Percentiles rank a stretch among this genome's conserved stretches.
These are phyloP conservation scores for Didymella pinodella DNA, from an alignment of 2,329 filamentous ascomycete species.

Conservation along the genomic window DNA sequence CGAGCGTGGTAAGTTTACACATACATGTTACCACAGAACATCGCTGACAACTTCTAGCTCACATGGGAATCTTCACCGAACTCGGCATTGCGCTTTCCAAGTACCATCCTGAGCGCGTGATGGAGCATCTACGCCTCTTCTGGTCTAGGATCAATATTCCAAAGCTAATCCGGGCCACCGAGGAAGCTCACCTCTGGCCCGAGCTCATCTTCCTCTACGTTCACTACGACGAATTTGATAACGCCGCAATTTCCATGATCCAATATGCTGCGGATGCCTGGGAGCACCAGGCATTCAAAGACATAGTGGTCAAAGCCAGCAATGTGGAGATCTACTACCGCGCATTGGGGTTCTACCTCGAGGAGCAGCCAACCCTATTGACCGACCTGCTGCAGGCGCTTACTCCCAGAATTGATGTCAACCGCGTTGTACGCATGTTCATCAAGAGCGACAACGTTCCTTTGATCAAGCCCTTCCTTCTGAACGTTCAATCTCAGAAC, in stretches of 20 bases:
- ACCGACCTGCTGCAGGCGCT: slow-evolving; percentile 94
- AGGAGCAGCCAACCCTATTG: slow-evolving; percentile 92
- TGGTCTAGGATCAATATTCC: slow-evolving; percentile 98
- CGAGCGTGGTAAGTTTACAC: slow-evolving; percentile 1
- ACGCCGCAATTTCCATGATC: slow-evolving; percentile 96
- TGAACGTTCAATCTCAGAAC: slow-evolving; percentile 96
- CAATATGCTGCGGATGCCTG: slow-evolving; percentile 96
- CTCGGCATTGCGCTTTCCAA: slow-evolving; percentile 90
- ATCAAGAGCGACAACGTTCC: slow-evolving; percentile 98
- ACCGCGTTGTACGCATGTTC: slow-evolving; percentile 99
- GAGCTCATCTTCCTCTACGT: slow-evolving; percentile 98
- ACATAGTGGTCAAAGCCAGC: slow-evolving; percentile 95
- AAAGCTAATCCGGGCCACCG: slow-evolving; percentile 91
- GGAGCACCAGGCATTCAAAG: slow-evolving; percentile 99
- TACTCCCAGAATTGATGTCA: slow-evolving; percentile 94
- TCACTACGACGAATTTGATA: slow-evolving; percentile 98
- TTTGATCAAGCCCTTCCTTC: slow-evolving; percentile 96
- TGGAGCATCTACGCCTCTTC: slow-evolving; percentile 99
- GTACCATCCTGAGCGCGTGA: slow-evolving; percentile 93
- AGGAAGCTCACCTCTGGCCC: slow-evolving; percentile 95
- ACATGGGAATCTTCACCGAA: slow-evolving; percentile 98
- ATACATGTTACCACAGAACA: neutral
- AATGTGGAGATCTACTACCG: slow-evolving; percentile 99
- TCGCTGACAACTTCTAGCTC: slow-evolving; percentile 45
- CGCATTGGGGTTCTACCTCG: slow-evolving; percentile 93